Evolutionary conservation across 345 rosid species (phyloP), one percentile per base, ranked within the genome.

Genomic region (Eutrema japonicum): DNA sequence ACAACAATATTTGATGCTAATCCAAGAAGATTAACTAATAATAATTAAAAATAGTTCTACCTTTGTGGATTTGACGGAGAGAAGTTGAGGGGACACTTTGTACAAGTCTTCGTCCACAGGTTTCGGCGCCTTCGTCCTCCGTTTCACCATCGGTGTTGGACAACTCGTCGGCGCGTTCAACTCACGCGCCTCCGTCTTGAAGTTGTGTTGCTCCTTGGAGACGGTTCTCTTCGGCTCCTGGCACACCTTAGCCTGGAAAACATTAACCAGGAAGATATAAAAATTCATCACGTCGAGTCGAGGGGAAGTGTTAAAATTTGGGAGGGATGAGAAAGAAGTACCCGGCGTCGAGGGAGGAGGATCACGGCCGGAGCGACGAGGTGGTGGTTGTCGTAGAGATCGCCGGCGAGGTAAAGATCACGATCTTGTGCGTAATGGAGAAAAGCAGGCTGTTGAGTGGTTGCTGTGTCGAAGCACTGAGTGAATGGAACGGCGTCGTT

Each of bases 51-150:
- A 35, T 0, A 1, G 10, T 7, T 0, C 3, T 18, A 77, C 98
- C 90, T 83, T 94, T 79, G 64, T 82, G 65, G 90, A 55, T 67
- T 87, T 88, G 37, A 84, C 68, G 57, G 75, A 66, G 80, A 91
- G 95, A 52, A 89, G 87, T 8, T 81, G 84, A 7, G 97, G 92
- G 10, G 98, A 77, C 60, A 93, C 86, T 73, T 85, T 91, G 86
- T 93, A 93, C 76, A 93, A 77, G 81, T 93, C 98, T 68, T 93
- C 97, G 54, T 91, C 98, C 30, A 93, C 87, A 1, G 98, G 96
- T 48, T 93, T 91, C 0, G 97, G 89, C 0, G 73, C 65, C 48
- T 73, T 78, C 50, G 9, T 63, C 66, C 66, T 70, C 79, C 87
- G 77, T 13, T 40, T 45, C 45, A 70, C 50, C 2, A 35, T 27